These are phyloP conservation scores for Eudorina sp. DNA, from an alignment of 139 green algal species.

Conservation along the genomic window DNA sequence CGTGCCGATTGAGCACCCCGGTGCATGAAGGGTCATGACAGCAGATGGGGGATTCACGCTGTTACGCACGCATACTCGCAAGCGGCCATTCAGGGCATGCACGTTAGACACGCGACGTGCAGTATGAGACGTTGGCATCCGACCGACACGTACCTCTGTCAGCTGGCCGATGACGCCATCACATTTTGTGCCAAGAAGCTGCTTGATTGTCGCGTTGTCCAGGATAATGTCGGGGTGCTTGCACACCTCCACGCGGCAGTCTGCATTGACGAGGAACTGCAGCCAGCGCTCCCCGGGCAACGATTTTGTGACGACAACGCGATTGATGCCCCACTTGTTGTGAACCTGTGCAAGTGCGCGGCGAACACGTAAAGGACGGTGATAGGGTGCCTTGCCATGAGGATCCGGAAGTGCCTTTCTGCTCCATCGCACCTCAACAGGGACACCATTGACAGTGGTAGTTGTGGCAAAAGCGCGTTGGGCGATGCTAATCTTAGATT, in stretches of 20 bases:
- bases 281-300: slow-evolving; percentile 95
- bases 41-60: too few species aligned
- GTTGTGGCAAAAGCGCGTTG: slow-evolving; percentile 26
- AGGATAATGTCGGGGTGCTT: slow-evolving; percentile 89
- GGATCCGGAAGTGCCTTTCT: not conserved
- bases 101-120: too few species aligned
- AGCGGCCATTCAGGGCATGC: too few species aligned
- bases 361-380: not conserved
- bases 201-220: slow-evolving; percentile 84
- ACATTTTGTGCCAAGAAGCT: slow-evolving; percentile 91
- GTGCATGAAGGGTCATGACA: too few species aligned
- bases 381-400: not conserved
- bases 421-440: slow-evolving; percentile 57
- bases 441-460: slow-evolving; percentile 53
- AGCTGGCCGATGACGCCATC: slow-evolving; percentile 98
- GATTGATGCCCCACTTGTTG: slow-evolving; percentile 85
- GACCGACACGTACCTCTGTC: slow-evolving; percentile 81
- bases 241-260: slow-evolving; percentile 59
- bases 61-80: too few species aligned
- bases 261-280: slow-evolving; percentile 79
- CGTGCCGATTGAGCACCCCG: too few species aligned
- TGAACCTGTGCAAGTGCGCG: slow-evolving; percentile 75
- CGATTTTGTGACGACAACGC: slow-evolving; percentile 97
- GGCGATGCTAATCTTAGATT: not conserved
- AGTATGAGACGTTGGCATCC: too few species aligned